A percentile compares a stretch with the other conserved stretches of the same genome.
These are phyloP conservation scores for Plenodomus biglobosus DNA, from an alignment of 2,329 filamentous ascomycete genomes.

Conservation along the genomic window DNA sequence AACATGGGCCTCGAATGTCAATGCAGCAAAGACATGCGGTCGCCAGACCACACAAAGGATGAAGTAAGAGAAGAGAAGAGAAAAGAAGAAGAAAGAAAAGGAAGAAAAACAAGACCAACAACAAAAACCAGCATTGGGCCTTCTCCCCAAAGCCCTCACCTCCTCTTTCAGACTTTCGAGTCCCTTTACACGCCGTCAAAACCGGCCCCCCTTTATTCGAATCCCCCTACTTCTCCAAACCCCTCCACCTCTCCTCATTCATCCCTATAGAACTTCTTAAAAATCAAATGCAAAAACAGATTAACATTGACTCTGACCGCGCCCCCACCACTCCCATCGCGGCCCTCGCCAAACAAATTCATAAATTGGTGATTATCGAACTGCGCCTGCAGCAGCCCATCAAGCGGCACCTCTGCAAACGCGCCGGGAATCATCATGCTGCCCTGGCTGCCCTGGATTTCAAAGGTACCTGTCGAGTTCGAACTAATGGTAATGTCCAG, in stretches of 20 bases:
- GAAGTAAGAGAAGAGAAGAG: too few species aligned
- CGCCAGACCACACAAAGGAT: too few species aligned
- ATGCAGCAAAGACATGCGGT: too few species aligned
- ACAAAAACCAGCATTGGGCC: too few species aligned
- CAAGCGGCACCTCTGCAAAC: slow-evolving; percentile 82
- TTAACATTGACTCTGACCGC: slow-evolving; percentile 89
- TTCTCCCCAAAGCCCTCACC: too few species aligned
- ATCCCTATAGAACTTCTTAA: slow-evolving; percentile 91
- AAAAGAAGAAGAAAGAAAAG: too few species aligned
- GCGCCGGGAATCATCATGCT: slow-evolving; percentile 96
- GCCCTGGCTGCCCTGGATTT: slow-evolving; percentile 84
- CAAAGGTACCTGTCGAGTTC: slow-evolving; percentile 92
- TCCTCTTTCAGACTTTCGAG: too few species aligned
- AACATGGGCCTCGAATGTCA: too few species aligned
- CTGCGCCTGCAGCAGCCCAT: slow-evolving; percentile 92
- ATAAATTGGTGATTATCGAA: slow-evolving; percentile 97
- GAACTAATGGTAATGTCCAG: slow-evolving; percentile 93
- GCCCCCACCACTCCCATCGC: slow-evolving; percentile 27
- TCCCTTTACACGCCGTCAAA: too few species aligned
- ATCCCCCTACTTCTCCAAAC: too few species aligned
- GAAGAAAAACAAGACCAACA: too few species aligned
- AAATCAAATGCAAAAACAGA: slow-evolving; percentile 90
- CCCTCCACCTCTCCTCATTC: slow-evolving; percentile 10
- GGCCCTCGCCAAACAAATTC: slow-evolving; percentile 68
- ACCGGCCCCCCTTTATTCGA: too few species aligned